These are phyloP conservation scores for Physcomitrellopsis africana DNA, from an alignment of 225 moss, liverwort and hornwort species.

Conservation along the genomic window DNA sequence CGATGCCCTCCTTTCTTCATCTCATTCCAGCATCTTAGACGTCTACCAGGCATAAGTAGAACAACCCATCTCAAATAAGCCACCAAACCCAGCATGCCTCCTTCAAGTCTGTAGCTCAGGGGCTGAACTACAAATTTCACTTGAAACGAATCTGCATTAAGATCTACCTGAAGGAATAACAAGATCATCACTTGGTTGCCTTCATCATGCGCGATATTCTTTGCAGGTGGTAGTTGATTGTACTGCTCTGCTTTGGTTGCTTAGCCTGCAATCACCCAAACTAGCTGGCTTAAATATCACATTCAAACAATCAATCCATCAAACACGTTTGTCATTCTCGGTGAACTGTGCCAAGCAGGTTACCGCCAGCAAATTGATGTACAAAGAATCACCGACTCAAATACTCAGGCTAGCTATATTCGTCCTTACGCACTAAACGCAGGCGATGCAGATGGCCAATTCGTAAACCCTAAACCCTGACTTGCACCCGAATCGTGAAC, in stretches of 20 bases:
- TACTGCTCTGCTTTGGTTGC: conserved; percentile 81
- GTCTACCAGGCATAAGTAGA: conserved; percentile 7
- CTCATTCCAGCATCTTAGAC: conserved; percentile 23
- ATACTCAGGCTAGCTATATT: background rate
- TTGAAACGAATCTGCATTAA: conserved; percentile 7
- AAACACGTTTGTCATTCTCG: background rate
- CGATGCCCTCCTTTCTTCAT: conserved; percentile 16
- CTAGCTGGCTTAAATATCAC: conserved; percentile 18
- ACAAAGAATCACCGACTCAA: background rate
- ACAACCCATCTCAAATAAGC: conserved; percentile 11
- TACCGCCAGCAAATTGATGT: background rate
- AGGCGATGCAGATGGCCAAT: background rate
- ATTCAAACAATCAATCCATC: background rate
- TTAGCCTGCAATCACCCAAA: conserved; percentile 61
- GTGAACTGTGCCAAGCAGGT: background rate
- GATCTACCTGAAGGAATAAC: background rate
- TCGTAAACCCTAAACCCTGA: conserved; percentile 26
- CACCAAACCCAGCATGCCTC: background rate
- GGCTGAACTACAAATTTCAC: background rate
- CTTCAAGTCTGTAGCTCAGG: conserved; percentile 14
- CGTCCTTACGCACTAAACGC: background rate
- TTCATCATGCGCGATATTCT: conserved; percentile 97
- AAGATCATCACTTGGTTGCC: conserved; percentile 41
- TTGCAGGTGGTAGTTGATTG: conserved; percentile 94
- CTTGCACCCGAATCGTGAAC: conserved; percentile 10